Conservation (phyloP, 805 yeast species). For the Clavispora santaluciae region DNA sequence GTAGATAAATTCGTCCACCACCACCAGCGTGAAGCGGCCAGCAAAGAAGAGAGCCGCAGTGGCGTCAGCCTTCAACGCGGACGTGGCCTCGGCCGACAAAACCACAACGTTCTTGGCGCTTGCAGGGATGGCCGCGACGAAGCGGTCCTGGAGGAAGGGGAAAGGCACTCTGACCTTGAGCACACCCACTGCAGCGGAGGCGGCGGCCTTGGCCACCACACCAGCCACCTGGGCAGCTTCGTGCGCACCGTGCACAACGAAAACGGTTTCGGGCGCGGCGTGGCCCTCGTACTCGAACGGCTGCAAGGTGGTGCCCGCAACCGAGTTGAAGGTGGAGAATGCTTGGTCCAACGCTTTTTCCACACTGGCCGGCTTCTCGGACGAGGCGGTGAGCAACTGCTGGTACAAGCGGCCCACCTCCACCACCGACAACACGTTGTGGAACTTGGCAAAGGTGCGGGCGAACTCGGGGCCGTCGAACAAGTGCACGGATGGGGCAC, state of each 20-base stretch:
- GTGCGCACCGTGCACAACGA: conserved; percentile 73
- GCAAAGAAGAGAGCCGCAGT: conserved; percentile 62
- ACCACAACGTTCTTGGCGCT: conserved; percentile 60
- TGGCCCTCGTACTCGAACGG: conserved; percentile 72
- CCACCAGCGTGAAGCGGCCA: conserved; percentile 33
- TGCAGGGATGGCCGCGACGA: conserved; percentile 54
- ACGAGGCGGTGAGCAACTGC: conserved; percentile 26
- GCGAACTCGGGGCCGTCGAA: conserved; percentile 75
- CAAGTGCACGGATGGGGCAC: conserved; percentile 61
- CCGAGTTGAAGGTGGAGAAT: conserved; percentile 45
- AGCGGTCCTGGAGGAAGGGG: conserved; percentile 67
- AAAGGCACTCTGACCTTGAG: conserved; percentile 71
- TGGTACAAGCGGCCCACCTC: conserved; percentile 36
- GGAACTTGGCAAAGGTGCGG: conserved; percentile 45
- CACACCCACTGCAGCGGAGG: conserved; percentile 50
- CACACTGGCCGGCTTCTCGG: conserved; percentile 19
- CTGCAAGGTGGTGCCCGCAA: conserved; percentile 49
- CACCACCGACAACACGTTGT: conserved; percentile 41
- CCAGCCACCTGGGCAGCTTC: conserved; percentile 54
- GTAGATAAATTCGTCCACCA: conserved; percentile 50
- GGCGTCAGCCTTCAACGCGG: conserved; percentile 61
- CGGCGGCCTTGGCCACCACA: conserved; percentile 32
- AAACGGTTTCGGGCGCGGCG: conserved; percentile 60
- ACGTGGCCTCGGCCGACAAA: conserved; percentile 47
- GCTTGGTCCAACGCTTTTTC: conserved; percentile 42